A percentile compares a stretch with the other conserved stretches of the same genome.
Evolutionary conservation across 1,284 basidiomycete genomes (phyloP).

Genomic region (Wolfiporia cocos): DNA sequence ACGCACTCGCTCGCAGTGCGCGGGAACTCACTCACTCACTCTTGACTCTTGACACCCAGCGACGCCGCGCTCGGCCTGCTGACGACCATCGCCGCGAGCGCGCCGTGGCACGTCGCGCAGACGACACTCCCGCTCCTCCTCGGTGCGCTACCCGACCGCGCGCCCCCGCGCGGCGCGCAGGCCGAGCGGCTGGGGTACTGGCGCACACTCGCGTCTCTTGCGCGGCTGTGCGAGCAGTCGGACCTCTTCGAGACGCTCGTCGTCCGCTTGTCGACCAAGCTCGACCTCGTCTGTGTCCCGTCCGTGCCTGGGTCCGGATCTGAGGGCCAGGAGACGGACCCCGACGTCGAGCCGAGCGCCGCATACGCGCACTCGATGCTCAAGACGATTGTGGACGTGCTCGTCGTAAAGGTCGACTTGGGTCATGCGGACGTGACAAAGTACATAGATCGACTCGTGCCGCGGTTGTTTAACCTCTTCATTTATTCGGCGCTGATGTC

Average conservation of each 20-base stretch:
- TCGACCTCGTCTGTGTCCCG: conserved; percentile 66
- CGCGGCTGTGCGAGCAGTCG: conserved; percentile 69
- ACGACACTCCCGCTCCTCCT: conserved; percentile 82
- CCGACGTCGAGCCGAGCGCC: conserved; percentile 46
- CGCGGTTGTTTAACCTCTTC: conserved; percentile 67
- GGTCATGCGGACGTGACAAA: conserved; percentile 69
- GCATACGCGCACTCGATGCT: conserved; percentile 87
- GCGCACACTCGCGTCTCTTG: conserved; percentile 66
- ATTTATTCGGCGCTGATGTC: conserved; percentile 45
- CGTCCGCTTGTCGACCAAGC: conserved; percentile 72
- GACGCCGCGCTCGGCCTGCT: conserved; percentile 66
- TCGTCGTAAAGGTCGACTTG: conserved; percentile 59
- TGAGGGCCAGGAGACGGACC: conserved; percentile 9
- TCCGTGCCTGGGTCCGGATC: conserved; percentile 8
- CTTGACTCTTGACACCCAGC: conserved; percentile 34
- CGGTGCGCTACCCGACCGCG: conserved; percentile 59
- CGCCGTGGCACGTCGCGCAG: conserved; percentile 66
- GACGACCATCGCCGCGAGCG: conserved; percentile 53
- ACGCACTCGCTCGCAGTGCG: no score
- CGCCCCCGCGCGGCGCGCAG: conserved; percentile 52
- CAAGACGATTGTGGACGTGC: conserved; percentile 55
- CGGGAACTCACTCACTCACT: neutral
- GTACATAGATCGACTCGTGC: conserved; percentile 72
- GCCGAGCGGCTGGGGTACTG: conserved; percentile 59
- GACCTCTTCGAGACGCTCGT: conserved; percentile 84